A percentile compares a stretch with the other conserved stretches of the same genome.
These are phyloP conservation scores for Kluyveromyces dobzhanskii DNA, from an alignment of 805 yeast species.

Conservation along the genomic window DNA sequence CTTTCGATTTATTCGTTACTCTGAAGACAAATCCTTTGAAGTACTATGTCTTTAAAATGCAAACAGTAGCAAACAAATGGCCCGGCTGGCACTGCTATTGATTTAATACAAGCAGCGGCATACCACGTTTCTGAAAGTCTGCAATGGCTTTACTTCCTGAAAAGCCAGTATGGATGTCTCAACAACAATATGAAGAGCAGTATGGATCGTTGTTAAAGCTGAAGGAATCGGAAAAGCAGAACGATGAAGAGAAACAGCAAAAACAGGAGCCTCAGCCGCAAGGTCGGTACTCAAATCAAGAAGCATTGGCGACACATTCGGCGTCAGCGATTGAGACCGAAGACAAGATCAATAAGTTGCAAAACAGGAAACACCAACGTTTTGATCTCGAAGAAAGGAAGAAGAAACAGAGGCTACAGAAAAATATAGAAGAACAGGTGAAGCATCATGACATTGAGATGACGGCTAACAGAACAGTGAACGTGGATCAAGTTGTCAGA, in stretches of 20 bases:
- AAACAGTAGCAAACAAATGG: no score
- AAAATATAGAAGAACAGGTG: conserved; percentile 27
- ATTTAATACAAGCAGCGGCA: no score
- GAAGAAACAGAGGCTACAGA: conserved; percentile 26
- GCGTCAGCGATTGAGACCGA: conserved; percentile 7
- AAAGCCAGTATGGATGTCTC: conserved; percentile 32
- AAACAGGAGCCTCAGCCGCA: conserved; percentile 5
- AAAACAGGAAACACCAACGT: conserved; percentile 23
- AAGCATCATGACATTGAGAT: conserved; percentile 29
- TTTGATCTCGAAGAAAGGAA: conserved; percentile 27
- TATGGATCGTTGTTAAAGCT: conserved; percentile 15
- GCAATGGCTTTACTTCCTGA: conserved; percentile 21
- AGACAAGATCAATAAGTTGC: conserved; percentile 13
- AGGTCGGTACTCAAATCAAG: neutral
- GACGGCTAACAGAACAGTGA: conserved; percentile 31
- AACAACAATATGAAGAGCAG: conserved; percentile 29
- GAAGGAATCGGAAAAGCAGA: conserved; percentile 5
- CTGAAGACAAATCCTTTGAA: no score
- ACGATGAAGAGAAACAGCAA: conserved; percentile 7
- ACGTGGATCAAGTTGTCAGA: conserved; percentile 61
- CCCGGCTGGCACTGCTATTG: no score
- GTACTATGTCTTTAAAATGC: no score
- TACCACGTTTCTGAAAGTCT: no score
- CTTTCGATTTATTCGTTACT: no score
- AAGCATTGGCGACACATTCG: neutral